Percentiles rank a stretch among this genome's conserved stretches.
These are phyloP conservation scores for Ascochyta fabae DNA, from an alignment of 2,329 filamentous ascomycete species.

Conservation along the genomic window DNA sequence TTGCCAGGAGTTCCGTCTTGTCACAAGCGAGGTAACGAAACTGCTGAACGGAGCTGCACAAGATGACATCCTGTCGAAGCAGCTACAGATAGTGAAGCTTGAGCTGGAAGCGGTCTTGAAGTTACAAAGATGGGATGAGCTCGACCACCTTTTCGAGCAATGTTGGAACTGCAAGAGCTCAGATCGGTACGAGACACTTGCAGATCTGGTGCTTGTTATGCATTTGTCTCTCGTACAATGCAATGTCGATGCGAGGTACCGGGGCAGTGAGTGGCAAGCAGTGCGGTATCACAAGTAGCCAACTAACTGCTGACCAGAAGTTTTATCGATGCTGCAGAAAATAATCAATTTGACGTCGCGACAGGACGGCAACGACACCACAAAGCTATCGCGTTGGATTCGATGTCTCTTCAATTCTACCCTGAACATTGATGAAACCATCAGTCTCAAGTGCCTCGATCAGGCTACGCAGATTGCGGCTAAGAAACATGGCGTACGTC, in stretches of 20 bases:
- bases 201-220: conserved; percentile 55
- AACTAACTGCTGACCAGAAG: conserved; percentile 21
- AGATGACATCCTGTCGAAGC: conserved; percentile 65
- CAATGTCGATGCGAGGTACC: conserved; percentile 37
- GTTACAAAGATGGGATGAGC: conserved; percentile 70
- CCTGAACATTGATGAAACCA: conserved; percentile 60
- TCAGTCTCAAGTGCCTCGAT: conserved; percentile 68
- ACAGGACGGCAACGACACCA: conserved; percentile 62
- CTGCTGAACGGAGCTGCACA: conserved; percentile 54
- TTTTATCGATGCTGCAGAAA: conserved; percentile 59
- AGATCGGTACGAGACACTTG: conserved; percentile 54
- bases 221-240: conserved; percentile 46
- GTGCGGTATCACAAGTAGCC: neutral
- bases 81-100: conserved; percentile 72
- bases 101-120: conserved; percentile 78
- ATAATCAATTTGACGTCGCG: conserved; percentile 73
- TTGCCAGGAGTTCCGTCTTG: conserved; percentile 63
- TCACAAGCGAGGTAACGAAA: conserved; percentile 48
- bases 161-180: conserved; percentile 46
- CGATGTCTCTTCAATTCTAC: conserved; percentile 76
- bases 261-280: conserved; percentile 33
- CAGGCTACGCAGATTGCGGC: conserved; percentile 59
- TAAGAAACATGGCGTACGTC: conserved; percentile 37
- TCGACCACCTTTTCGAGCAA: conserved; percentile 65
- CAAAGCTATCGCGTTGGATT: conserved; percentile 75